A percentile compares a stretch with the other conserved stretches of the same genome.
Conservation (phyloP, 768 basidiomycete genomes). For the Phylloporus rhodoxanthus region DNA sequence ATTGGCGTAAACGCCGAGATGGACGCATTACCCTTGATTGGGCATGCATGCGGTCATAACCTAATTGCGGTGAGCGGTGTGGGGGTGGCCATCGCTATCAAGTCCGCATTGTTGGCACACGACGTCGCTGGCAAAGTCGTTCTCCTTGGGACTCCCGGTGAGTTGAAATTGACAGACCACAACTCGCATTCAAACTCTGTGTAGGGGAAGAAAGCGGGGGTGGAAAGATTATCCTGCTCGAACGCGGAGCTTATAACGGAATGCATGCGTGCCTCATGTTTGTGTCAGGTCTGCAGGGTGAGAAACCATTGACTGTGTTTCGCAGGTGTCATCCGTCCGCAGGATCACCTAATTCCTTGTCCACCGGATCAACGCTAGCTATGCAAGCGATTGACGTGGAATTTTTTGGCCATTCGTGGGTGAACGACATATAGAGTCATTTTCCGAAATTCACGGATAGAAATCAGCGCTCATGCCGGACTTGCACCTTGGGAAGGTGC, state of each 20-base stretch:
- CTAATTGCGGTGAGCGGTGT: slow-evolving; percentile 76
- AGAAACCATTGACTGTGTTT: slow-evolving; percentile 10
- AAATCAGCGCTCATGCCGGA: slow-evolving; percentile 67
- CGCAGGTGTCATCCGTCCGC: slow-evolving; percentile 68
- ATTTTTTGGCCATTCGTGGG: slow-evolving; percentile 69
- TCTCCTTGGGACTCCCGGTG: slow-evolving; percentile 74
- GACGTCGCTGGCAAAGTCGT: slow-evolving; percentile 62
- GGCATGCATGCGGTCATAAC: slow-evolving; percentile 76
- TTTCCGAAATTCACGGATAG: slow-evolving; percentile 4
- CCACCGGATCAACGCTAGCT: slow-evolving; percentile 52
- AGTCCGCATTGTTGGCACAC: slow-evolving; percentile 58
- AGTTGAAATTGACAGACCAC: slow-evolving; percentile 5
- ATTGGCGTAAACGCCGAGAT: slow-evolving; percentile 80
- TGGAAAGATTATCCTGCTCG: slow-evolving; percentile 70
- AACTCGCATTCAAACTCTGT: slow-evolving; percentile 5
- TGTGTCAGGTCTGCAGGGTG: slow-evolving; percentile 9
- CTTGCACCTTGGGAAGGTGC: slow-evolving; percentile 79
- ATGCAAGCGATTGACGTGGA: slow-evolving; percentile 63
- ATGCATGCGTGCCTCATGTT: slow-evolving; percentile 83
- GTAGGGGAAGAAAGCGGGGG: slow-evolving; percentile 74
- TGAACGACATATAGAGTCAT: slow-evolving; percentile 3
- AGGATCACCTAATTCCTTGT: slow-evolving; percentile 47
- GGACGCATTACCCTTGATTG: slow-evolving; percentile 51
- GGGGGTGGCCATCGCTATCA: slow-evolving; percentile 67
- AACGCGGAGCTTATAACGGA: slow-evolving; percentile 69